A percentile compares a stretch with the other conserved stretches of the same genome.
These are phyloP conservation scores for Phytophthora tentaculata DNA, from an alignment of 352 stramenopile species.

Conservation along the genomic window DNA sequence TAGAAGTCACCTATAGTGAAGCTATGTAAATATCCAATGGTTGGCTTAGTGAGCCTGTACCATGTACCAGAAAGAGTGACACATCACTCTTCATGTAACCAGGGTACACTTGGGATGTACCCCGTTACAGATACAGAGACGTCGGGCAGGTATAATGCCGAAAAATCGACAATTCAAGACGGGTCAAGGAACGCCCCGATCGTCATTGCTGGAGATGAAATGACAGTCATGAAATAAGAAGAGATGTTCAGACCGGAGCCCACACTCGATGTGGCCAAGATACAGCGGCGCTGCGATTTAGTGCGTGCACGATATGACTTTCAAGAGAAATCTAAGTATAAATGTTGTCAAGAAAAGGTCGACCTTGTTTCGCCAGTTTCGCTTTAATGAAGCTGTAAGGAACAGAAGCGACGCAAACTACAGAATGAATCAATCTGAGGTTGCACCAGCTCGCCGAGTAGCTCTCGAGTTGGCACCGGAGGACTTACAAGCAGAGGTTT, in stretches of 20 bases:
- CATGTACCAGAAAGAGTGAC: too few species aligned
- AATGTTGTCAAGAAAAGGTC: too few species aligned
- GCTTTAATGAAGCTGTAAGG: slow-evolving; percentile 1
- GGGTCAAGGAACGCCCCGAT: slow-evolving; percentile 3
- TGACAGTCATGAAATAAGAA: neutral
- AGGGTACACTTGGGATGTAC: too few species aligned
- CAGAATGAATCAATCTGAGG: slow-evolving; percentile 31
- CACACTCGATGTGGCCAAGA: slow-evolving; percentile 9
- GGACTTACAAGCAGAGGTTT: slow-evolving; percentile 68
- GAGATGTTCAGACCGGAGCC: neutral
- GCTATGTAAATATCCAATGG: too few species aligned
- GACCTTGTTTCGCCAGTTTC: slow-evolving; percentile 27
- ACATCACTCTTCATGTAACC: too few species aligned
- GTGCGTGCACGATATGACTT: slow-evolving; percentile 10
- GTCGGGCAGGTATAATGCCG: neutral
- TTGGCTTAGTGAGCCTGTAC: too few species aligned
- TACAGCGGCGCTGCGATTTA: slow-evolving; percentile 18
- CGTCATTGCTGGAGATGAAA: neutral
- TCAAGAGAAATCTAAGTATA: too few species aligned
- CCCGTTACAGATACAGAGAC: too few species aligned
- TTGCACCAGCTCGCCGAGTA: slow-evolving; percentile 42
- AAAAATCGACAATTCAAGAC: slow-evolving; percentile 1
- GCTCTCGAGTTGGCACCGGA: slow-evolving; percentile 58
- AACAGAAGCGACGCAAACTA: slow-evolving; percentile 27
- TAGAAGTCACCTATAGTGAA: too few species aligned